Evolutionary conservation across 1,139 yeast genomes (phyloP).

Genomic region (Geotrichum carabidarum): DNA sequence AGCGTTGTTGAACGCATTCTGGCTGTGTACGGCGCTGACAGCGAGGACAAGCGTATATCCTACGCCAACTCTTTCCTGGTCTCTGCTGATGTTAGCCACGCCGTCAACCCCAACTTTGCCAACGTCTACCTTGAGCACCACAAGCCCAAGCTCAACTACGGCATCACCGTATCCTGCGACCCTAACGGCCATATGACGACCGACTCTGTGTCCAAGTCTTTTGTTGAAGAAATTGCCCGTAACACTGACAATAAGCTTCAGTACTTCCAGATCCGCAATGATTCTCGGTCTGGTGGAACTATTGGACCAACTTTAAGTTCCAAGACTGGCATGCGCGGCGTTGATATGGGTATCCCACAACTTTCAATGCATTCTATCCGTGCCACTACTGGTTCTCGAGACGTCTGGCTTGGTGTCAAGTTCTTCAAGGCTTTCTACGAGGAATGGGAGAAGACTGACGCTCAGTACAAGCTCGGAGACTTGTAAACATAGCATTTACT

Average conservation of each 20-base stretch:
- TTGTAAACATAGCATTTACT: slow-evolving; percentile 21
- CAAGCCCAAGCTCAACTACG: slow-evolving; percentile 73
- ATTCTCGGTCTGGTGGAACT: slow-evolving; percentile 90
- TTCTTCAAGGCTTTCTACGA: slow-evolving; percentile 67
- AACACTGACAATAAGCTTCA: slow-evolving; percentile 59
- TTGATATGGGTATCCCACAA: slow-evolving; percentile 90
- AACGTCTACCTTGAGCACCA: slow-evolving; percentile 63
- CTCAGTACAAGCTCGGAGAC: slow-evolving; percentile 32
- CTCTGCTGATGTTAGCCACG: slow-evolving; percentile 94
- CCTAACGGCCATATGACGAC: slow-evolving; percentile 80
- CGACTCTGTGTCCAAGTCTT: slow-evolving; percentile 62
- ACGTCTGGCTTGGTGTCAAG: slow-evolving; percentile 59
- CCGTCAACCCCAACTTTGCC: slow-evolving; percentile 85
- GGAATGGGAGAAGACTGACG: slow-evolving; percentile 40
- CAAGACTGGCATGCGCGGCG: slow-evolving; percentile 78
- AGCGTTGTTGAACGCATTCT: slow-evolving; percentile 66
- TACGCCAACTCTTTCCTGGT: slow-evolving; percentile 70
- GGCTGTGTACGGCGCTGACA: slow-evolving; percentile 45
- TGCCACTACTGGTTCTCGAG: slow-evolving; percentile 88
- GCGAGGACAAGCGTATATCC: slow-evolving; percentile 34
- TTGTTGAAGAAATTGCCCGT: slow-evolving; percentile 61
- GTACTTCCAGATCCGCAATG: slow-evolving; percentile 62
- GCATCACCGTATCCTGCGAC: slow-evolving; percentile 65
- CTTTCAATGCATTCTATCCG: slow-evolving; percentile 93
- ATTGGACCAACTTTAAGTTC: slow-evolving; percentile 90